Evolutionary conservation across 768 basidiomycete genomes (phyloP).

Genomic region (Hydnum rufescens): DNA sequence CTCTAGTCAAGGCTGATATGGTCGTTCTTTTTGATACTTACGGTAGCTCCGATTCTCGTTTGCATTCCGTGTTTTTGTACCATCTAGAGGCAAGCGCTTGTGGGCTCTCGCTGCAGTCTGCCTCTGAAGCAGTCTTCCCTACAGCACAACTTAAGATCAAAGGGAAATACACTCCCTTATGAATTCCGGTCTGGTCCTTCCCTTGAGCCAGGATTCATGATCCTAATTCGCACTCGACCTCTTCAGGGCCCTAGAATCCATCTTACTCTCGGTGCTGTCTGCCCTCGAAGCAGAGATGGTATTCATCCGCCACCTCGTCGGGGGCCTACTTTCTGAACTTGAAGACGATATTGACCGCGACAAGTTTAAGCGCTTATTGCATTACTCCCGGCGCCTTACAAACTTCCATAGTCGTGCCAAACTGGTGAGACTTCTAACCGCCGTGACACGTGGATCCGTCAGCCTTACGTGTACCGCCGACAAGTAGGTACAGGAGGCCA

Average conservation of each 20-base stretch:
- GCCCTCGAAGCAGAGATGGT: conserved; percentile 94
- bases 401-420: conserved; percentile 84
- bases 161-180: conserved; percentile 51
- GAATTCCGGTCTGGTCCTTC: conserved; percentile 53
- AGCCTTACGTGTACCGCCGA: neutral
- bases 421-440: conserved; percentile 28
- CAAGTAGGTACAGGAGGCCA: conserved; percentile 60
- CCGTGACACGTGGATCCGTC: neutral
- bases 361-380: conserved; percentile 75
- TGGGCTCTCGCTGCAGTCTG: neutral
- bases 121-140: neutral
- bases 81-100: conserved; percentile 47
- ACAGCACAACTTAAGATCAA: conserved; percentile 69
- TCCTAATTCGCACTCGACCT: conserved; percentile 6
- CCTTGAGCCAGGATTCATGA: conserved; percentile 10
- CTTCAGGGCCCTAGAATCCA: conserved; percentile 77
- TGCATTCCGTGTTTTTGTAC: conserved; percentile 75
- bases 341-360: conserved; percentile 93
- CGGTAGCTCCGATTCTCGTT: conserved; percentile 66
- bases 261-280: conserved; percentile 75
- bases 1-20: conserved; percentile 80
- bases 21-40: conserved; percentile 85
- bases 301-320: conserved; percentile 78
- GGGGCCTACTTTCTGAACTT: conserved; percentile 74
- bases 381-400: conserved; percentile 75